phyloP scores from a whole-genome alignment of 805 yeast species.

The Tetrapisispora namnaoensis region DNA sequence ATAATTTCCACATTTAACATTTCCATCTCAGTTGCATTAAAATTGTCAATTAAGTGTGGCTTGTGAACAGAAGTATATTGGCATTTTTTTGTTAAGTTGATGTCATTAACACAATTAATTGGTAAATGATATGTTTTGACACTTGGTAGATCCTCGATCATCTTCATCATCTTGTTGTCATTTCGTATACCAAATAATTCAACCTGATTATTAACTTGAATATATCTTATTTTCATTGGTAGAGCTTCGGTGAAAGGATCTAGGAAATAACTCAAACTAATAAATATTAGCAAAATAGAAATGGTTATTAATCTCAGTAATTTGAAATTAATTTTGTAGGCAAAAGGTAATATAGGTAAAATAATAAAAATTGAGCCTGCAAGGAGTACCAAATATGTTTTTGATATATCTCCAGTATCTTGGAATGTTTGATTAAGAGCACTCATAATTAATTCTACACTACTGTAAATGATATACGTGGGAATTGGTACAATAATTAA shows the following conservation, averaged over 20 bases:
- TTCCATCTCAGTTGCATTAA: conserved; percentile 27
- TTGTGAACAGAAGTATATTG: conserved; percentile 35
- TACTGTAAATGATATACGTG: conserved; percentile 43
- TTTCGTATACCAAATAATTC: conserved; percentile 6
- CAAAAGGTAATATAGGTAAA: conserved; percentile 54
- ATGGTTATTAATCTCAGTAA: conserved; percentile 29
- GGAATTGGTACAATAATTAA: conserved; percentile 57
- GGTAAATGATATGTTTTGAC: conserved; percentile 31
- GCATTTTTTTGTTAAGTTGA: conserved; percentile 46
- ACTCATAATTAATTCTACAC: conserved; percentile 43
- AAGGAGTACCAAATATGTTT: conserved; percentile 26
- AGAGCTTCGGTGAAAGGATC: conserved; percentile 50
- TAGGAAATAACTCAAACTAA: conserved; percentile 31
- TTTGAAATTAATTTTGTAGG: conserved; percentile 54
- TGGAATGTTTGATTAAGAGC: conserved; percentile 64
- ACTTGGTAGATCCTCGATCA: conserved; percentile 57
- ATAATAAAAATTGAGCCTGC: conserved; percentile 32
- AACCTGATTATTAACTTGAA: conserved; percentile 42
- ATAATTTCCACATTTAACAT: conserved; percentile 43
- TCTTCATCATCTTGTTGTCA: conserved; percentile 26
- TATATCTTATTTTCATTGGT: conserved; percentile 66
- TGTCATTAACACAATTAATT: conserved; percentile 30
- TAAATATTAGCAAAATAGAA: conserved; percentile 30
- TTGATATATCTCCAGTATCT: conserved; percentile 44
- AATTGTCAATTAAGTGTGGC: conserved; percentile 19